Evolutionary conservation across 23 red algal species (phyloP), one percentile per base, ranked within the genome.

Genomic region (Agarophyton chilense): DNA sequence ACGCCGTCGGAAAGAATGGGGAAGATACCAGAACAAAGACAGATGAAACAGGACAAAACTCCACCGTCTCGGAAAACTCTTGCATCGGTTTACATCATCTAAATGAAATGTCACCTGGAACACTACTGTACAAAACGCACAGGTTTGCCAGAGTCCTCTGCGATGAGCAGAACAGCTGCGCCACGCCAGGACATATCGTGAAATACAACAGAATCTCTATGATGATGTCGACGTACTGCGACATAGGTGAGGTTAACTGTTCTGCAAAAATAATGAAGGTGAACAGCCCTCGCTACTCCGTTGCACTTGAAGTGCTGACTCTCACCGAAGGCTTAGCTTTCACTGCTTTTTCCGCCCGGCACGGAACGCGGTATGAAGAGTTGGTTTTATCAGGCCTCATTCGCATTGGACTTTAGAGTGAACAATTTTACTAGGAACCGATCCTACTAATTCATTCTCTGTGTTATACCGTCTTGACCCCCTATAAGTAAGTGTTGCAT

Each of bases 181-280:
- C 76, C 14, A 80, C 76, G 2, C 47, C 41, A 2, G 76, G 76
- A 1, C 76, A 80, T 25, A 57, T 80, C 6, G 76, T 80, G 45
- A 55, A 43, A 36, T 80, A 35, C 76, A 41, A 41, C 25, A 25
- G 76, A 26, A 52, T 21, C 26, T 24, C 76, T 3, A 80, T 80
- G 76, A 80, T 80, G 76, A 80, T 80, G 76, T 32, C 19, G 4
- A 35, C 29, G 29, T 80, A 80, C 16, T 80, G 76, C 44, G 36
- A 61, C 3, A 76, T 41, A 0, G 22, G 29, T 58, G 64, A 40
- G 4, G 76, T 80, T n/a, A 33, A 40, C 12, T 80, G 76, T 25
- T 25, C 32, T 6, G 3, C 2, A 11, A 9, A 44, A 22, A 57
- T 80, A 25, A 80, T 38, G 19, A 17, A 57, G 28, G 76, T 80